Evolutionary conservation across 2,329 filamentous ascomycete species (phyloP).

Genomic region (Talaromyces sp.): DNA sequence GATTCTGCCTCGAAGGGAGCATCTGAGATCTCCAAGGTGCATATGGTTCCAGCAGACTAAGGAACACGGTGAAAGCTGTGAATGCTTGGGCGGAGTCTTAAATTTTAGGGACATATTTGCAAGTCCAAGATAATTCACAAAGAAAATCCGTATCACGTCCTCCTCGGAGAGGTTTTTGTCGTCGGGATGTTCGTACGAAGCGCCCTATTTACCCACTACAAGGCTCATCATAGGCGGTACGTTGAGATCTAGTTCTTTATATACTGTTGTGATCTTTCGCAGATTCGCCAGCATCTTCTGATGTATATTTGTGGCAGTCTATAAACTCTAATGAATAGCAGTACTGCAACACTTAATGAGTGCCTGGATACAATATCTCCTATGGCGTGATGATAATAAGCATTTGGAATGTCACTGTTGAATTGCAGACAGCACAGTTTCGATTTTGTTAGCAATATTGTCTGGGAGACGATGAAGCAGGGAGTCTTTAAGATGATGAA

Average conservation of each 20-base stretch:
- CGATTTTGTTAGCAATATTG: neutral
- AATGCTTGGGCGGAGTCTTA: neutral
- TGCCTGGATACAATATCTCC: conserved; percentile 68
- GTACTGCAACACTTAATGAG: conserved; percentile 75
- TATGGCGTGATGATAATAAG: conserved; percentile 58
- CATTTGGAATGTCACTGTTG: conserved; percentile 49
- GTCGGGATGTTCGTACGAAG: conserved; percentile 54
- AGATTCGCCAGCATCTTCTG: conserved; percentile 40
- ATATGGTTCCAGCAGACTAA: conserved; percentile 54
- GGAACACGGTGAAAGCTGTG: neutral
- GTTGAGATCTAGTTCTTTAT: conserved; percentile 43
- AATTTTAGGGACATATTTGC: conserved; percentile 46
- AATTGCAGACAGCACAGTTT: conserved; percentile 49
- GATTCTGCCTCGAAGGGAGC: neutral
- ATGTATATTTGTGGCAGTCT: conserved; percentile 61
- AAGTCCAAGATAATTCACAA: conserved; percentile 63
- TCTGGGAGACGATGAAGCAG: neutral
- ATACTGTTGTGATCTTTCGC: conserved; percentile 37
- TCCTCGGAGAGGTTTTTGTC: conserved; percentile 54
- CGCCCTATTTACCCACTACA: conserved; percentile 63
- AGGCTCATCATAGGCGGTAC: conserved; percentile 64
- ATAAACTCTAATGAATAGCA: conserved; percentile 68
- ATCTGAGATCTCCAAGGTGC: conserved; percentile 41
- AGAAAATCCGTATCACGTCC: conserved; percentile 58
- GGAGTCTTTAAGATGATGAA: neutral